phyloP scores from a whole-genome alignment of 805 yeast species.

The Pichia paraexigua region DNA sequence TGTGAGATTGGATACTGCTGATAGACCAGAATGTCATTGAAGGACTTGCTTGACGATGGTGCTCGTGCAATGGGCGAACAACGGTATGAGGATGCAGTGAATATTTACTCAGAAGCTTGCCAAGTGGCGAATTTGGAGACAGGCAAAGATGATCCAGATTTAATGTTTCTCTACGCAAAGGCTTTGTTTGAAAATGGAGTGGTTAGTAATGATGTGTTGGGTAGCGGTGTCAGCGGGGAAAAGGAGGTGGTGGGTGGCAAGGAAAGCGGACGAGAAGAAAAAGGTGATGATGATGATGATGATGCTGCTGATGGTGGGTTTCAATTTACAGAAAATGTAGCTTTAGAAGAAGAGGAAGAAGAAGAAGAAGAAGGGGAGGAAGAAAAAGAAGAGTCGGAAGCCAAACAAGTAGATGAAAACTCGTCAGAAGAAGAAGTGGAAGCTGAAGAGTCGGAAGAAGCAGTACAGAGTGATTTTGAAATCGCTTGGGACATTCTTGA shows the following conservation, averaged over 20 bases:
- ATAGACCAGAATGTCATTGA: not conserved
- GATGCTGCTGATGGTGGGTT: conserved; percentile 25
- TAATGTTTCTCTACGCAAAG: conserved; percentile 69
- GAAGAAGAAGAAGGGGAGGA: conserved; percentile 23
- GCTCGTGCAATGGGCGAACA: conserved; percentile 56
- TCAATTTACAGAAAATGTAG: not conserved
- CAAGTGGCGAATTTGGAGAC: conserved; percentile 40
- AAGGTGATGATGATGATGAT: not conserved
- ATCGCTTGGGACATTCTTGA: conserved; percentile 86
- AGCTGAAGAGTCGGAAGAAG: conserved; percentile 20
- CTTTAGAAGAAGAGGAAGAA: conserved; percentile 22
- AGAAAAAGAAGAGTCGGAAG: conserved; percentile 23
- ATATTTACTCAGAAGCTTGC: conserved; percentile 68
- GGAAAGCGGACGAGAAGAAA: no score
- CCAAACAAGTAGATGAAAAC: conserved; percentile 12
- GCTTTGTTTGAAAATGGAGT: conserved; percentile 75
- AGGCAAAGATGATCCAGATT: conserved; percentile 65
- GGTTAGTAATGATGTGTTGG: conserved; percentile 66
- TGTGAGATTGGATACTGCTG: no score
- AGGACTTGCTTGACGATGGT: conserved; percentile 47
- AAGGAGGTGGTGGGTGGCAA: conserved; percentile 5
- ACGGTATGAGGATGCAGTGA: conserved; percentile 61
- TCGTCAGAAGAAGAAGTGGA: conserved; percentile 11
- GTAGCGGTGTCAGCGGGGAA: conserved; percentile 27
- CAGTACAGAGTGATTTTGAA: conserved; percentile 63